These are phyloP conservation scores for Suillus occidentalis DNA, from an alignment of 768 basidiomycete species.

Conservation along the genomic window DNA sequence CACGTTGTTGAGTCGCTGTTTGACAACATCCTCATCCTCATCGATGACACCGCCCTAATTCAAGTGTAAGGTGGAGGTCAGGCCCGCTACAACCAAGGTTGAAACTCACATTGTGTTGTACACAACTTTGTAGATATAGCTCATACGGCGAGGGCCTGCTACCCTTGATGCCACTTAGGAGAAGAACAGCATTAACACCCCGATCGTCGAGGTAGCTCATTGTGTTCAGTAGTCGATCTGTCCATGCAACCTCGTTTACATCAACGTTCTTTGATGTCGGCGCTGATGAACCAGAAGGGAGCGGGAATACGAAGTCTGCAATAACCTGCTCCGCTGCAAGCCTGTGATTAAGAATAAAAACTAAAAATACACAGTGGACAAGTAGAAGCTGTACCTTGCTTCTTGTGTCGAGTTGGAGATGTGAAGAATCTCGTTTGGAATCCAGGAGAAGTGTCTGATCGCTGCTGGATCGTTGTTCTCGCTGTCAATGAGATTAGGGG, in stretches of 20 bases:
- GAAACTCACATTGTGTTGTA: constrained; percentile 78
- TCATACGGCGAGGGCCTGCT: constrained; percentile 75
- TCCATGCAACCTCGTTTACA: constrained; percentile 82
- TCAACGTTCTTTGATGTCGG: constrained; percentile 50
- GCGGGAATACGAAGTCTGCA: constrained; percentile 77
- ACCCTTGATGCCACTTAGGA: constrained; percentile 60
- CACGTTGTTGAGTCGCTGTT: constrained; percentile 51
- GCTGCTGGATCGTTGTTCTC: constrained; percentile 78
- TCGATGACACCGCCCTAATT: constrained; percentile 88
- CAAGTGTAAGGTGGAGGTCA: constrained; percentile 3
- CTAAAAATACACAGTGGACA: neutral
- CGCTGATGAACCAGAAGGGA: constrained; percentile 53
- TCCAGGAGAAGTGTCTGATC: constrained; percentile 86
- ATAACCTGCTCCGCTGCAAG: constrained; percentile 65
- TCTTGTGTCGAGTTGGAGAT: constrained; percentile 53
- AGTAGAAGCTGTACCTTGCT: constrained; percentile 46
- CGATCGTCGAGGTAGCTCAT: constrained; percentile 68
- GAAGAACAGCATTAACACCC: constrained; percentile 55
- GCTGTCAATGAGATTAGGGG: constrained; percentile 38
- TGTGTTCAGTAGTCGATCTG: constrained; percentile 73
- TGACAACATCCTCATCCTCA: constrained; percentile 67
- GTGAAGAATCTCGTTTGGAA: constrained; percentile 72
- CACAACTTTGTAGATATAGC: constrained; percentile 69
- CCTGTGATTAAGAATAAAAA: constrained; percentile 33
- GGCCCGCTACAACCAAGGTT: neutral